Evolutionary conservation across 306 rosid genomes (phyloP).

Genomic region (Sechiopsis laciniata): DNA sequence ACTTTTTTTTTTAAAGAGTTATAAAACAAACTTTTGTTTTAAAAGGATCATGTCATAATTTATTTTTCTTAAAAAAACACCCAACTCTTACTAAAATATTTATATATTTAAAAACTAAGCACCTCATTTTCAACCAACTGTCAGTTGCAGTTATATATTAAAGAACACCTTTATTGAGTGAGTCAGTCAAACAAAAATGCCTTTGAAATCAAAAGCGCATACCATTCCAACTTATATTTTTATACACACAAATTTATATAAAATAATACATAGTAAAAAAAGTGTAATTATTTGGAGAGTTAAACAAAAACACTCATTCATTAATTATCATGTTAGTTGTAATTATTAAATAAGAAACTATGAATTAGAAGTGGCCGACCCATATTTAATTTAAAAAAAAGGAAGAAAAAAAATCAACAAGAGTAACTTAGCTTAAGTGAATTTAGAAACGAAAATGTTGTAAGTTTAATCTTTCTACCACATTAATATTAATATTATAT

Average conservation of each 20-base stretch:
- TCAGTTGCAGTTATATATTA: background rate
- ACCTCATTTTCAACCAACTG: background rate
- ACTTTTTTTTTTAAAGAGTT: no score
- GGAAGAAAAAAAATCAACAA: no score
- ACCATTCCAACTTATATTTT: background rate
- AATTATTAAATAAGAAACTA: background rate
- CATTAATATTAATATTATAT: no score
- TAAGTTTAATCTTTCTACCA: no score
- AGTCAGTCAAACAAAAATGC: slow-evolving; percentile 13
- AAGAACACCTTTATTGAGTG: slow-evolving; percentile 17
- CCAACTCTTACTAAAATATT: background rate
- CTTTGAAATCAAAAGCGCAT: background rate
- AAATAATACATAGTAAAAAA: background rate
- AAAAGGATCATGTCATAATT: background rate
- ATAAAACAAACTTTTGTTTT: background rate
- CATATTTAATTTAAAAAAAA: background rate
- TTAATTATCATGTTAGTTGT: no score
- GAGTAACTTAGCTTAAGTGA: no score
- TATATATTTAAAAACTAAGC: background rate
- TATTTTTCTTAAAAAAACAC: background rate
- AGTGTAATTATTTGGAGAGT: background rate
- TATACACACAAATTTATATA: background rate
- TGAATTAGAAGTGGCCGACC: background rate
- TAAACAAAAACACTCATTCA: background rate
- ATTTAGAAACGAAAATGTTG: no score